Evolutionary conservation across 179 eudicot genomes (phyloP), one percentile per base, ranked within the genome.

Genomic region (Patellifolia procumbens): DNA sequence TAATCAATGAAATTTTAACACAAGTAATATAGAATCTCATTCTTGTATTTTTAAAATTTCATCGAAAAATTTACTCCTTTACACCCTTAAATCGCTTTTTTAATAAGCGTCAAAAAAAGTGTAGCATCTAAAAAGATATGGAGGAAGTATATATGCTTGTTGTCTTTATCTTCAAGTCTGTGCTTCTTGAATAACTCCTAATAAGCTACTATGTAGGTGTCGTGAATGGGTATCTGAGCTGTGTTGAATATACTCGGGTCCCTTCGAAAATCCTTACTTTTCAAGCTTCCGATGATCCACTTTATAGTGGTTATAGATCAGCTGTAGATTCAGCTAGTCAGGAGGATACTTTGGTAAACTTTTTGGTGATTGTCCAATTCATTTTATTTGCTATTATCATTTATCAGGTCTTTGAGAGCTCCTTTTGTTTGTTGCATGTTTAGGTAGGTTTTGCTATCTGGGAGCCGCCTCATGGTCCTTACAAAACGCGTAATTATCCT

Each of bases 401-500:
- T 35, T 16, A 2, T 37, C 9, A 39, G 51, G 62, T 35, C 19
- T 45, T 48, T 75, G 59, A 64, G 65, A 61, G 56, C 24, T 60
- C 65, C 19, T 78, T 45, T 45, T 66, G 64, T 61, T 73, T 48
- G 72, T 48, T 65, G 53, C 60, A 37, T 43, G n/a, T 79, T 76
- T 84, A 95, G 98, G 80, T 91, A 31, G 88, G 89, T 46, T 95
- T 95, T 85, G 98, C 99, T 62, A 68, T 91, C 75, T 95, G 99
- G 99, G 99, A 95, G 72, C 98, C 98, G 39, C 98, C 99, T 60
- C 99, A 95, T 73, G 98, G 99, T 45, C 96, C 86, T 68, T 93
- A 95, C 87, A 93, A 87, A 75, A 88, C 77, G 87, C 82, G 81
- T 55, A 75, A 82, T 15, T 93, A 95, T 85, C 99, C 99, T 24